Evolutionary conservation across 768 basidiomycete genomes (phyloP), one percentile per base, ranked within the genome.

Genomic region (Hericium coralloides): DNA sequence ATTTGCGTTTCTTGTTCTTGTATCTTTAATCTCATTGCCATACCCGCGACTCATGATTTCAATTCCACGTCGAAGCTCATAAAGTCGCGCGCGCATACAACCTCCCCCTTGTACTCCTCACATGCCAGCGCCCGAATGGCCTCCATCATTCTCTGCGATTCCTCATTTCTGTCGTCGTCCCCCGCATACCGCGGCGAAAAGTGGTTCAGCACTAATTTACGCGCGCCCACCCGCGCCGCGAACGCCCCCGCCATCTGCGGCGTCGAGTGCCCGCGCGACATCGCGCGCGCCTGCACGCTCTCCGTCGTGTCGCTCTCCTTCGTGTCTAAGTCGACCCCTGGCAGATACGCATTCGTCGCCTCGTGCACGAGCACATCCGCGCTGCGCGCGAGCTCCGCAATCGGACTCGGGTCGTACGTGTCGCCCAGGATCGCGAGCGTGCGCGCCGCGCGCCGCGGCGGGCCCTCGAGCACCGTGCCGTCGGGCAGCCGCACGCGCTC

Each of bases 231-330:
- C 9, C 69, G 72, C 66, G 77, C 82, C 4, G 88, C 93, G 66
- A 95, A 95, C 12, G 74, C 74, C 12, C 85, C 93, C 8, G 92
- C 94, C 84, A 93, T 89, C 64, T 91, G 89, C 1, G 93, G 92
- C 12, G 93, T 97, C 4, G 90, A 92, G 69, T 97, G 93, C 0
- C 93, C 94, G 66, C 90, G 79, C 2, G 82, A 84, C 67, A 76
- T 85, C 7, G 90, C 74, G 57, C 83, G 79, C 38, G 70, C 69
- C 64, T 89, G 80, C 7, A 92, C 80, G 14, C 64, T 76, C 63
- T 81, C 78, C 58, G 78, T 78, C 7, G 83, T 85, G 56, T 90
- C 89, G 2, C 66, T 69, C 2, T 66, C 53, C 55, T 87, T 88
- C 14, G 84, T 85, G 25, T 72, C 67, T 6, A 71, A 66, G 60